Evolutionary conservation across 1,284 basidiomycete species (phyloP), one percentile per base, ranked within the genome.

Genomic region (Porogramme epimiltina): DNA sequence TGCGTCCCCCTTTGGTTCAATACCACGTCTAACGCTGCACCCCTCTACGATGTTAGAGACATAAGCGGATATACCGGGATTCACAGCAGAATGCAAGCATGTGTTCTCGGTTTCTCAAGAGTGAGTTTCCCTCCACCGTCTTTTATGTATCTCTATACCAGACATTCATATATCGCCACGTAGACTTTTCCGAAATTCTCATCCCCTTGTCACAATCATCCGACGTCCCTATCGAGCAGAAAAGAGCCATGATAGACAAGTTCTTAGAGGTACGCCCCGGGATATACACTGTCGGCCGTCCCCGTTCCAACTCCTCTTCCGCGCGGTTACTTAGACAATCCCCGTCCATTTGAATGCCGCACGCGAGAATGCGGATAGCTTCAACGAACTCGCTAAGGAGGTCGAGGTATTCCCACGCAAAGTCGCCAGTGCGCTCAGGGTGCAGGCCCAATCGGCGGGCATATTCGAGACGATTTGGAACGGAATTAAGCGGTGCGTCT

Each of bases 341-440:
- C 59, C 64, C 3, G 54, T 59, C 3, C 66, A 68, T 37, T 55
- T 65, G 38, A 56, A 65, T 31, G 53, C 57, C 9, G 65, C 66
- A 5, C 54, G 51, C 41, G 53, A 58, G 36, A 60, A 57, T 11
- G 59, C 61, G 3, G 53, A 51, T 4, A 56, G 55, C 18, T 68
- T 68, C 45, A 54, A 61, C 28, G 61, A 66, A 39, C 52, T 68
- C 15, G 58, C 51, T 1, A 65, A 66, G 40, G 54, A 63, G 15
- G 62, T 68, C 18, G 66, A 68, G 45, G 55, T 57, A 9, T 68
- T 68, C 50, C 65, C 66, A 20, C 55, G 54, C 34, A 68, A 65
- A 52, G 62, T 68, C 25, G 61, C 65, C 3, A 60, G 56, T 38
- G 59, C 54, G n/a, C 53, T 68, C 11, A 49, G 62, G 9, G 23